A percentile compares a stretch with the other conserved stretches of the same genome.
Conservation (phyloP, 2,329 filamentous ascomycete genomes). For the Fusarium sp. region DNA sequence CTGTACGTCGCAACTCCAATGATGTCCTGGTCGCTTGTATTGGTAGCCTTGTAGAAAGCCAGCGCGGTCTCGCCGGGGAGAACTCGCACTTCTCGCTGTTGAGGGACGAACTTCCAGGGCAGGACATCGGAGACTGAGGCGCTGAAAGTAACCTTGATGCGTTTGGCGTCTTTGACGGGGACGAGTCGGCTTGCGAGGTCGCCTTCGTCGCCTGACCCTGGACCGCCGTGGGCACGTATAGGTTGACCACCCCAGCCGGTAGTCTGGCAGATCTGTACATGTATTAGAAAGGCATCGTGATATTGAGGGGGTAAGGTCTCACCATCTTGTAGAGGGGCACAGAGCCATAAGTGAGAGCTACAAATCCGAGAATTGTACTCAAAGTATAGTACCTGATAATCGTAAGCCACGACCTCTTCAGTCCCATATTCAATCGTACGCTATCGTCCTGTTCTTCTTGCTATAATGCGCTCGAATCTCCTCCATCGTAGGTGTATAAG, state of each 20-base stretch:
- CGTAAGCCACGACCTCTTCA: slow-evolving; percentile 30
- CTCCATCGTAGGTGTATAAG: slow-evolving; percentile 64
- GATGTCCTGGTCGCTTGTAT: slow-evolving; percentile 89
- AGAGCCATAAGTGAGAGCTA: slow-evolving; percentile 83
- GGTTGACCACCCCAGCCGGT: slow-evolving; percentile 95
- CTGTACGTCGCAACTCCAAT: slow-evolving; percentile 98
- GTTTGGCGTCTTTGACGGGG: slow-evolving; percentile 82
- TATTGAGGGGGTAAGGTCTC: slow-evolving; percentile 26
- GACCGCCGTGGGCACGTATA: slow-evolving; percentile 77
- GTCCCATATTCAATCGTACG: slow-evolving; percentile 42
- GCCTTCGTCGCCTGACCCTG: slow-evolving; percentile 59
- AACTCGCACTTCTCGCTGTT: slow-evolving; percentile 96
- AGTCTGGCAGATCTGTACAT: slow-evolving; percentile 78
- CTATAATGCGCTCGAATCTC: slow-evolving; percentile 73
- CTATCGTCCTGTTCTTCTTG: slow-evolving; percentile 73
- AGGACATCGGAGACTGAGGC: slow-evolving; percentile 94
- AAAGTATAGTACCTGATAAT: slow-evolving; percentile 75
- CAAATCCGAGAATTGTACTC: slow-evolving; percentile 81
- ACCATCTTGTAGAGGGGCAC: slow-evolving; percentile 92
- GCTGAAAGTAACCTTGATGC: slow-evolving; percentile 95
- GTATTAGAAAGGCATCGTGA: not conserved
- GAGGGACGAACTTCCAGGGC: slow-evolving; percentile 96
- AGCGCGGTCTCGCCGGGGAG: slow-evolving; percentile 95
- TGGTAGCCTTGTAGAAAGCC: slow-evolving; percentile 97
- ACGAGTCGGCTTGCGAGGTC: slow-evolving; percentile 82